A percentile compares a stretch with the other conserved stretches of the same genome.
Evolutionary conservation across 345 rosid species (phyloP).

Genomic region (Citrus reticulata): DNA sequence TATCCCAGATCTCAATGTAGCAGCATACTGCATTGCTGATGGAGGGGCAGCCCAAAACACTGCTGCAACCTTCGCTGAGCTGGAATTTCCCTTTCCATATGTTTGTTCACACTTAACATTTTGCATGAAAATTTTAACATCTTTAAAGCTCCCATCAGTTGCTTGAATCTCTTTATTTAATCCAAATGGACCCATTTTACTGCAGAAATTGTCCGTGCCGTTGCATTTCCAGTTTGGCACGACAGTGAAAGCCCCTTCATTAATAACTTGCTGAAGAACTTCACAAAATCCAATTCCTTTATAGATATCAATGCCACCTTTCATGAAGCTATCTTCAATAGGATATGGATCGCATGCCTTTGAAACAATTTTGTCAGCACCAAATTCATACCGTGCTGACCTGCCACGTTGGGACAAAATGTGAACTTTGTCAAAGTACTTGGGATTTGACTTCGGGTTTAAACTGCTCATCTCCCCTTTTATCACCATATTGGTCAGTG

Average conservation of each 20-base stretch:
- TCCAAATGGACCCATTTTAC: slow-evolving; percentile 70
- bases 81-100: slow-evolving; percentile 23
- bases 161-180: slow-evolving; percentile 46
- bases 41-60: slow-evolving; percentile 59
- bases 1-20: slow-evolving; percentile 45
- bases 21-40: slow-evolving; percentile 42
- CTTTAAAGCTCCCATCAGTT: slow-evolving; percentile 72
- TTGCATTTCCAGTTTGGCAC: slow-evolving; percentile 87
- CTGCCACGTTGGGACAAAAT: slow-evolving; percentile 58
- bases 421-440: slow-evolving; percentile 60
- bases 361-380: slow-evolving; percentile 43
- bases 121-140: slow-evolving; percentile 58
- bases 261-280: slow-evolving; percentile 48
- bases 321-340: slow-evolving; percentile 28
- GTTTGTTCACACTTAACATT: slow-evolving; percentile 53
- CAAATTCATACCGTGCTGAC: slow-evolving; percentile 48
- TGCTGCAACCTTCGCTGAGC: slow-evolving; percentile 56
- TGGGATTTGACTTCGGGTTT: slow-evolving; percentile 51
- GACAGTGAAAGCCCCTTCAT: slow-evolving; percentile 37
- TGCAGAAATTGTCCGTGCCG: slow-evolving; percentile 43
- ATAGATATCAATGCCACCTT: slow-evolving; percentile 42
- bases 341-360: slow-evolving; percentile 78
- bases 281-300: slow-evolving; percentile 57
- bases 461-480: slow-evolving; percentile 66
- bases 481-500: slow-evolving; percentile 49